These are phyloP conservation scores for Stachybotrys chlorohalonatus DNA, from an alignment of 2,329 filamentous ascomycete genomes.

Conservation along the genomic window DNA sequence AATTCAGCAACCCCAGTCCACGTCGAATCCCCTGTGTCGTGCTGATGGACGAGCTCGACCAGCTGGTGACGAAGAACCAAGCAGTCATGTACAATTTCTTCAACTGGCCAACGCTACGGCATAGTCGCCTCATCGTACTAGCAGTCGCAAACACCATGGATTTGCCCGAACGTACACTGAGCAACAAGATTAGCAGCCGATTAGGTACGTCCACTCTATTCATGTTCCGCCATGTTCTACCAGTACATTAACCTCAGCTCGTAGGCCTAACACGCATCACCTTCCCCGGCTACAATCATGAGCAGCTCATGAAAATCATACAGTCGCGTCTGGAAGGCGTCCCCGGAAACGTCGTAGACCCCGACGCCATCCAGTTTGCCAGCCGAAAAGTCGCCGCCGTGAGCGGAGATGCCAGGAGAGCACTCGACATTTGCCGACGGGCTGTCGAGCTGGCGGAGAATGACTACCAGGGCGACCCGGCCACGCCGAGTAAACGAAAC, in stretches of 20 bases:
- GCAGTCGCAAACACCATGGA: slow-evolving; percentile 99
- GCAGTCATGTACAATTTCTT: slow-evolving; percentile 99
- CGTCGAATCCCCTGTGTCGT: slow-evolving; percentile 91
- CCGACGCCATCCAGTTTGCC: slow-evolving; percentile 92
- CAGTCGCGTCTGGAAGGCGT: slow-evolving; percentile 86
- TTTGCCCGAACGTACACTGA: slow-evolving; percentile 86
- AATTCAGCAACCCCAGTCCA: slow-evolving; percentile 87
- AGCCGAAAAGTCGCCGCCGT: slow-evolving; percentile 95
- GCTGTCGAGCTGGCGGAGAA: slow-evolving; percentile 92
- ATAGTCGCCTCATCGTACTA: slow-evolving; percentile 88
- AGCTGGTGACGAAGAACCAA: slow-evolving; percentile 95
- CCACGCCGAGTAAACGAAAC: slow-evolving; percentile 52
- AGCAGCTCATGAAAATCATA: slow-evolving; percentile 95
- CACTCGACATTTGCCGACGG: slow-evolving; percentile 87
- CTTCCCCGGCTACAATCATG: slow-evolving; percentile 94
- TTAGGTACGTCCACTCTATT: slow-evolving; percentile 37
- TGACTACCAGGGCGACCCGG: slow-evolving; percentile 41
- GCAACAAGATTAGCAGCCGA: slow-evolving; percentile 96
- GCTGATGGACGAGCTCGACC: slow-evolving; percentile 96
- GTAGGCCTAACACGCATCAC: slow-evolving; percentile 80
- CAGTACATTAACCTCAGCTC: slow-evolving; percentile 1
- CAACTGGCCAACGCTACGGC: slow-evolving; percentile 90
- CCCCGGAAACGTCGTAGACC: slow-evolving; percentile 79
- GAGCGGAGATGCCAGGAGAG: slow-evolving; percentile 84
- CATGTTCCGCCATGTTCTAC: not conserved